Percentiles rank a stretch among this genome's conserved stretches.
Conservation (phyloP, 306 rosid species). For the Sicyos edulis region DNA sequence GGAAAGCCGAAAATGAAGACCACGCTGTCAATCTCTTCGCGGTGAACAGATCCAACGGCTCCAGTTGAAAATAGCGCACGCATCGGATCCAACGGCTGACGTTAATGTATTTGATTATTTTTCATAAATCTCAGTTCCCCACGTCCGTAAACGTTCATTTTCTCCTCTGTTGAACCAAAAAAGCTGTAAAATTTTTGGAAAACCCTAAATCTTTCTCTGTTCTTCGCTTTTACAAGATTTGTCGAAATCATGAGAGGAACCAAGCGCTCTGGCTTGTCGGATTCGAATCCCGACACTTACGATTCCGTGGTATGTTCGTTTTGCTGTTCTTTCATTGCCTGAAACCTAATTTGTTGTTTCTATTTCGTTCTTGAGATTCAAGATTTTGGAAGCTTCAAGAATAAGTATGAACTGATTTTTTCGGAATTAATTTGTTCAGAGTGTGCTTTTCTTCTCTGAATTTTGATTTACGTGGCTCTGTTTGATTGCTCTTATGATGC, state of each 20-base stretch:
- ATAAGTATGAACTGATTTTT: neutral
- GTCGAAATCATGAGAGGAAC: slow-evolving; percentile 56
- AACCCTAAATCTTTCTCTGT: slow-evolving; percentile 24
- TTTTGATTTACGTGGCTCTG: slow-evolving; percentile 3
- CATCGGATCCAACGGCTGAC: slow-evolving; percentile 37
- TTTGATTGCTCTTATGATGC: neutral
- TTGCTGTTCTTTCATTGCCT: neutral
- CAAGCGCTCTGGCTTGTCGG: slow-evolving; percentile 62
- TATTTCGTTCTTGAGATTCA: neutral
- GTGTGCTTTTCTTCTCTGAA: neutral
- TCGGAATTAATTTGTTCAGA: neutral
- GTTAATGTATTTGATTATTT: slow-evolving; percentile 9
- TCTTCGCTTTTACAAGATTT: slow-evolving; percentile 5
- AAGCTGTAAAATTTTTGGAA: neutral
- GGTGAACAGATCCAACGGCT: slow-evolving; percentile 32
- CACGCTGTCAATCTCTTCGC: neutral
- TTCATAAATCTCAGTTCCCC: slow-evolving; percentile 19
- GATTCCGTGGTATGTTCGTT: slow-evolving; percentile 55
- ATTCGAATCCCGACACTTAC: slow-evolving; percentile 43
- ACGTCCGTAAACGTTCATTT: slow-evolving; percentile 10
- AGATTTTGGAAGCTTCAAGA: neutral
- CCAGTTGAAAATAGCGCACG: slow-evolving; percentile 37
- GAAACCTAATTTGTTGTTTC: slow-evolving; percentile 1
- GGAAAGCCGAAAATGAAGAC: slow-evolving; percentile 1
- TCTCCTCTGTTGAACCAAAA: slow-evolving; percentile 17